Conservation (phyloP, 2,329 filamentous ascomycete species). For the Rhynchosporium secalis region DNA sequence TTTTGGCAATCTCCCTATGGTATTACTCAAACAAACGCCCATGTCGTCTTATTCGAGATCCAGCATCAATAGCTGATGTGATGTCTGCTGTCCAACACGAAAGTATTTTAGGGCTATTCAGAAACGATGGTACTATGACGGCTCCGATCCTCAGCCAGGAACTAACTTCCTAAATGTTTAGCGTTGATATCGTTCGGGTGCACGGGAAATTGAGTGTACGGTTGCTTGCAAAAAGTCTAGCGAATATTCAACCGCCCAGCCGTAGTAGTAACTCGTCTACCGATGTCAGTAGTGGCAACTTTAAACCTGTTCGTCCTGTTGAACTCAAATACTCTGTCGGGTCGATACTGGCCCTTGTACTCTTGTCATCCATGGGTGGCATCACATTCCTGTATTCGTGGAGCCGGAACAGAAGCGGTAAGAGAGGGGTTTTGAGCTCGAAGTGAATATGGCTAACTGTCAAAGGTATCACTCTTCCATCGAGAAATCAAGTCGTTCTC, state of each 20-base stretch:
- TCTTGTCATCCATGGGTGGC: constrained; percentile 23
- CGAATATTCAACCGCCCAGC: too few species aligned
- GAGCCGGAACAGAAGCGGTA: constrained; percentile 26
- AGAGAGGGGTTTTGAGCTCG: not conserved
- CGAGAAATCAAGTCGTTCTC: constrained; percentile 32
- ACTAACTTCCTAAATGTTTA: not conserved
- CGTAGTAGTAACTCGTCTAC: too few species aligned
- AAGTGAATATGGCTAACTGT: not conserved
- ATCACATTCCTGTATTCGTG: constrained; percentile 27
- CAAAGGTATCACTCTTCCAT: constrained; percentile 27
- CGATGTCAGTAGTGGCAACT: not conserved
- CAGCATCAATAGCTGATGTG: constrained; percentile 35
- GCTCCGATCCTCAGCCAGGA: not conserved
- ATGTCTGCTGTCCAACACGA: constrained; percentile 20
- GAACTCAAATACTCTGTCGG: not conserved
- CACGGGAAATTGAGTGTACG: not conserved
- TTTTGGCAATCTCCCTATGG: constrained; percentile 28
- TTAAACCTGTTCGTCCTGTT: not conserved
- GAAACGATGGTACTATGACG: not conserved
- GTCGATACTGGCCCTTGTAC: too few species aligned
- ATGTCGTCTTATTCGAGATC: constrained; percentile 34
- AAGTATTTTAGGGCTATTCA: not conserved
- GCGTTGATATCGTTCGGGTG: not conserved
- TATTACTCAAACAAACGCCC: constrained; percentile 22
- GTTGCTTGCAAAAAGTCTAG: too few species aligned